Evolutionary conservation across 768 basidiomycete species (phyloP), one percentile per base, ranked within the genome.

Genomic region (Phlegmacium glaucopus): DNA sequence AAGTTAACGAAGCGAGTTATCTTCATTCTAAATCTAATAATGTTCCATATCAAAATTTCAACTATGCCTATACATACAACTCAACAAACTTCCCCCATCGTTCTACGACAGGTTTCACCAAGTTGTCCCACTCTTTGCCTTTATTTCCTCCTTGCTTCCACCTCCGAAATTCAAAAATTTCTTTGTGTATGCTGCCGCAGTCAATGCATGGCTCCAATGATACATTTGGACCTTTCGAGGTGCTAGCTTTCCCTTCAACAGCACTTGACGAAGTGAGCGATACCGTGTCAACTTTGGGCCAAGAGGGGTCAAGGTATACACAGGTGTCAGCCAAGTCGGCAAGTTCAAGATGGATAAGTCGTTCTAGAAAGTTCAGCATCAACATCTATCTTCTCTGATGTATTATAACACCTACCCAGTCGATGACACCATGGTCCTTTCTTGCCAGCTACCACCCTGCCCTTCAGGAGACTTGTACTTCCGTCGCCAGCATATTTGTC

Each of bases 301-400:
- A 90, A 9, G 55, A 61, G 3, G 76, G 64, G 37, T 82, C 64
- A 4, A 91, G 72, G 61, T 92, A 90, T 2, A 77, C 75, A 9
- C 67, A 58, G 42, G 83, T 75, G 29, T 75, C 60, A 9, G 73
- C 75, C 36, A 92, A 59, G 58, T 93, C 91, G 6, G 80, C 75
- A 6, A 93, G 72, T 61, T 93, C 90, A 18, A 92, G 72, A 56
- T 93, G 91, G 26, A 91, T 78, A 11, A 93, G 75, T 35, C 87
- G 71, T 61, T 93, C 90, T 74, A 47, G 18, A 18, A 16, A 44
- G 37, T 16, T 42, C 39, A 16, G 17, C 32, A 26, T 51, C 16
- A 57, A 39, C 10, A 25, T 35, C 9, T 11, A 13, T 15, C 17
- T 3, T 22, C 13, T 15, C 26, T 8, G 27, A 4, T 12, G 11